Evolutionary conservation across 148 eudicot genomes (phyloP), one percentile per base, ranked within the genome.

Genomic region (Linanthus parryae): DNA sequence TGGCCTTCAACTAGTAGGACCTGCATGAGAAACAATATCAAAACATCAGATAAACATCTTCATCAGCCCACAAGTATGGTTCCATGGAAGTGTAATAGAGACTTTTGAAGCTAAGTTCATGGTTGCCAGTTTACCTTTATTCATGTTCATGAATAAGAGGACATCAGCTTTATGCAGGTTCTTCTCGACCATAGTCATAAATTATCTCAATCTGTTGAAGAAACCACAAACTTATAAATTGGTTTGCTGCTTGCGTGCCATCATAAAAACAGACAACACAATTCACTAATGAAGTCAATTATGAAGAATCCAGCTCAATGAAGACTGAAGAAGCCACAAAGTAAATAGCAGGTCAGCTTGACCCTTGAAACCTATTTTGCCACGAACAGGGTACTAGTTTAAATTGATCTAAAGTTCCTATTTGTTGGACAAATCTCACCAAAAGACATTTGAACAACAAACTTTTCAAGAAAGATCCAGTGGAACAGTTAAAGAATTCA

Each of bases 141-240:
- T n/a, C n/a, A n/a, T n/a, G n/a, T n/a, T n/a, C n/a, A n/a, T n/a
- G n/a, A n/a, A n/a, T n/a, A n/a, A n/a, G n/a, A n/a, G n/a, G n/a
- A n/a, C n/a, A n/a, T n/a, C n/a, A n/a, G n/a, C n/a, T n/a, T n/a
- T n/a, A n/a, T n/a, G n/a, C n/a, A n/a, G n/a, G n/a, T n/a, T n/a
- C n/a, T n/a, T n/a, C n/a, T n/a, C n/a, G 23, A 26, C 55, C 55
- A 18, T 30, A 51, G 34, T 51, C 55, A 51, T 51, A 51, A 26
- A 51, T 10, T 8, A 51, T 51, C 55, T 51, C 40, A 51, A 51
- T 51, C 55, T 51, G 55, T 40, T 30, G 4, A 8, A 51, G 40
- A 51, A 51, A 19, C 53, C 53, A 31, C 30, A 18, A 31, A 6
- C 12, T 10, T 1, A 51, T 30, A 26, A 8, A 30, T 8, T 31